These are phyloP conservation scores for Cucurbita moschata DNA, from an alignment of 306 rosid species.

Conservation along the genomic window DNA sequence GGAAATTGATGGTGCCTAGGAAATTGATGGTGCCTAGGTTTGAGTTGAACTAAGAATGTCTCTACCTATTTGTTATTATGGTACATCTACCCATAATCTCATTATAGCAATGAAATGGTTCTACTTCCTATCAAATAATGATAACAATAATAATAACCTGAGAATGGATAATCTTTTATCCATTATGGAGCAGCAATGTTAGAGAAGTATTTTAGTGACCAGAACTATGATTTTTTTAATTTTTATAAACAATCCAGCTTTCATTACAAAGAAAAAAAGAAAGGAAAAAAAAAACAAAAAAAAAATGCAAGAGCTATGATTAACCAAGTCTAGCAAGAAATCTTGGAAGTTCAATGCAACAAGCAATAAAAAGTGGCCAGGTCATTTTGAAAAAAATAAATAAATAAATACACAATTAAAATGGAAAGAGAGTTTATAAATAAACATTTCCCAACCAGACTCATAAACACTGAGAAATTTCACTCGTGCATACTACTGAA, in stretches of 20 bases:
- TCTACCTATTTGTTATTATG: too few species aligned
- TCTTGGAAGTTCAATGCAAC: background rate
- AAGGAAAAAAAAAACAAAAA: too few species aligned
- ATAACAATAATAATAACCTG: background rate
- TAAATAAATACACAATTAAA: background rate
- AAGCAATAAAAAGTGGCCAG: background rate
- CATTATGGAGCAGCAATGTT: background rate
- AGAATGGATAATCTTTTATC: background rate
- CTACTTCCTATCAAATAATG: background rate
- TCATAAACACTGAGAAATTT: background rate
- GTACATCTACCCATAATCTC: too few species aligned
- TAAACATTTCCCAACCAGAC: background rate
- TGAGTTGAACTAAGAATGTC: too few species aligned
- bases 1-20: too few species aligned
- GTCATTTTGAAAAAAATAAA: background rate
- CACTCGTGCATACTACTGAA: background rate
- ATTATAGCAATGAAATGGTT: too few species aligned
- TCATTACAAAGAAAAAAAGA: background rate
- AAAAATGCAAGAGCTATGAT: background rate
- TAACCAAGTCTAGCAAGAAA: background rate
- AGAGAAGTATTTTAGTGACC: background rate
- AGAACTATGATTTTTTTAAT: background rate
- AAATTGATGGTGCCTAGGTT: too few species aligned
- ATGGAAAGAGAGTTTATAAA: background rate
- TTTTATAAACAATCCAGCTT: background rate